Percentiles rank a stretch among this genome's conserved stretches.
Conservation (phyloP, 108 stramenopile genomes). For the Cyclotella distinguenda region DNA sequence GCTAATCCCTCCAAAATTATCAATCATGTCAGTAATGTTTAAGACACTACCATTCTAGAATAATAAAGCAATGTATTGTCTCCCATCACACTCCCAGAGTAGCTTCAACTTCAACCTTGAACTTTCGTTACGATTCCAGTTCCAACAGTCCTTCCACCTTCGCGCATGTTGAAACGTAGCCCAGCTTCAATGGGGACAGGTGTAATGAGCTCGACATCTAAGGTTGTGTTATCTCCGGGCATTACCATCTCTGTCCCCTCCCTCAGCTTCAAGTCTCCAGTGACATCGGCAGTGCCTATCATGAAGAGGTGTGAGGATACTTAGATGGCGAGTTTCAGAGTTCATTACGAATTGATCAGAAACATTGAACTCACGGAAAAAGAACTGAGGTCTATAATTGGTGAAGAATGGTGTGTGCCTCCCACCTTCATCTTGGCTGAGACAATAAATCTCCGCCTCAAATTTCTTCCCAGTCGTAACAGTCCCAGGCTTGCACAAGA, state of each 20-base stretch:
- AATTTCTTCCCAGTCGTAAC: constrained; percentile 83
- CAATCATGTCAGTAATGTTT: background rate
- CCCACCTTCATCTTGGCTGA: constrained; percentile 97
- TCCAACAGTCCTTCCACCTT: constrained; percentile 98
- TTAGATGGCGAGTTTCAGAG: background rate
- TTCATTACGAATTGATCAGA: background rate
- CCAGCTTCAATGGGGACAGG: constrained; percentile 93
- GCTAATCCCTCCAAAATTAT: too few species aligned
- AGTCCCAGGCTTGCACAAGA: constrained; percentile 89
- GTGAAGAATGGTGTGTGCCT: constrained; percentile 99
- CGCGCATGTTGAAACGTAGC: constrained; percentile 97
- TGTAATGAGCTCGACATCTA: constrained; percentile 92
- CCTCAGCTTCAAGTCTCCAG: constrained; percentile 85
- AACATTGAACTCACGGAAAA: constrained; percentile 81
- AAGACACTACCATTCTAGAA: background rate
- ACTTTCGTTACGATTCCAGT: constrained; percentile 97
- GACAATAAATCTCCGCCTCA: constrained; percentile 96
- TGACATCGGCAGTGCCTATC: constrained; percentile 92
- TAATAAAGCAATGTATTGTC: background rate
- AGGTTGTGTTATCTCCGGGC: constrained; percentile 97
- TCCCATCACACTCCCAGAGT: too few species aligned
- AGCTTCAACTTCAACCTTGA: constrained; percentile 20
- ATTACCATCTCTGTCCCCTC: constrained; percentile 98
- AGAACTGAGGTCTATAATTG: constrained; percentile 99
- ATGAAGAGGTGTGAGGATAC: background rate